Evolutionary conservation across 2,329 filamentous ascomycete species (phyloP).

Genomic region (Venturia nashicola): DNA sequence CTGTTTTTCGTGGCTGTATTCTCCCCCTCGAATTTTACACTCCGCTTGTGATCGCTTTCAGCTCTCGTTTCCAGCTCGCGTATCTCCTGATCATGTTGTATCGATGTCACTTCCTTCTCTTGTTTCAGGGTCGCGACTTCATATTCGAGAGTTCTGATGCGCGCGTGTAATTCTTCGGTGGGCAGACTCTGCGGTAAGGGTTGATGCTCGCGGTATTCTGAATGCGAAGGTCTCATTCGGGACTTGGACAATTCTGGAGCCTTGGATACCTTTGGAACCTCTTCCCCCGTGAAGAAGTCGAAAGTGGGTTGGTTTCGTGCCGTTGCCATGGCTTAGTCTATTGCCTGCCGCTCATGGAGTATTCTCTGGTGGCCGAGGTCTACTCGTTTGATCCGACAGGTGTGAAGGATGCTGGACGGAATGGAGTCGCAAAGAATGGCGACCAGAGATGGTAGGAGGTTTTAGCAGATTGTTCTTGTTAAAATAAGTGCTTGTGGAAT

Average conservation of each 20-base stretch:
- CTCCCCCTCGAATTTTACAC: constrained; percentile 38
- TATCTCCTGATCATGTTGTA: constrained; percentile 74
- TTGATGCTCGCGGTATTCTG: constrained; percentile 18
- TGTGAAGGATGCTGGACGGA: background rate
- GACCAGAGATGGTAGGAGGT: background rate
- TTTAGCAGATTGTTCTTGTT: background rate
- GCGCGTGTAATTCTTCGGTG: constrained; percentile 75
- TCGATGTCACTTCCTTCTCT: constrained; percentile 66
- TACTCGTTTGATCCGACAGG: background rate
- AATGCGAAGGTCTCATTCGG: constrained; percentile 22
- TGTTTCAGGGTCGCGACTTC: constrained; percentile 78
- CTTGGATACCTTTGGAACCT: constrained; percentile 15
- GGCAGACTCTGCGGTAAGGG: constrained; percentile 10
- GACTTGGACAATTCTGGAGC: constrained; percentile 18
- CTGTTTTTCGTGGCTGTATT: constrained; percentile 40
- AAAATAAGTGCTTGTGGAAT: background rate
- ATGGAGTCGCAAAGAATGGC: background rate
- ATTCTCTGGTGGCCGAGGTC: background rate
- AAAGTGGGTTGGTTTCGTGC: constrained; percentile 31
- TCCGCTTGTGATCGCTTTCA: constrained; percentile 65
- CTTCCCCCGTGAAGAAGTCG: constrained; percentile 35
- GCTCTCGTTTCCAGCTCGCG: constrained; percentile 67
- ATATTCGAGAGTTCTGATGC: constrained; percentile 79
- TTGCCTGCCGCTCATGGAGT: background rate
- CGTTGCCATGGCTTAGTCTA: constrained; percentile 15